Evolutionary conservation across 805 yeast species (phyloP).

Genomic region (Ogataea saltuana): DNA sequence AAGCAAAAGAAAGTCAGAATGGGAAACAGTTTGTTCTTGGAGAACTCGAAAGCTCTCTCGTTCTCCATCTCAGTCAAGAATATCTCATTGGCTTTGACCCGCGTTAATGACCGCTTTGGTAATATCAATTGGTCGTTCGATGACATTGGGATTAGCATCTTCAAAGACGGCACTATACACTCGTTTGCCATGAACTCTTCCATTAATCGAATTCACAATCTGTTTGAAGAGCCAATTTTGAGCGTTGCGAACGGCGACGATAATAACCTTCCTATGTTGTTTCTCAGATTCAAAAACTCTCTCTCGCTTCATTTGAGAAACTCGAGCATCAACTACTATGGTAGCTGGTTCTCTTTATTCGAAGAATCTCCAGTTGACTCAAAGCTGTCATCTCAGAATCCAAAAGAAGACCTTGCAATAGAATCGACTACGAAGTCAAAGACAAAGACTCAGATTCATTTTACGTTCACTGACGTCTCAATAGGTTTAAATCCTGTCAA

Average conservation of each 20-base stretch:
- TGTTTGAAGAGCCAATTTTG: conserved; percentile 33
- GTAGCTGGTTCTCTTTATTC: conserved; percentile 55
- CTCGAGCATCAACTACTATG: conserved; percentile 54
- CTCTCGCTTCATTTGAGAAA: conserved; percentile 49
- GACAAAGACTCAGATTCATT: conserved; percentile 20
- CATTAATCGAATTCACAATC: conserved; percentile 10
- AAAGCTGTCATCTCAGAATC: neutral
- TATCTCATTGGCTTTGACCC: conserved; percentile 15
- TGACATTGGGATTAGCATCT: conserved; percentile 20
- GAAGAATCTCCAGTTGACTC: conserved; percentile 22
- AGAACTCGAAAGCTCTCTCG: conserved; percentile 17
- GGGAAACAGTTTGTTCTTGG: conserved; percentile 30
- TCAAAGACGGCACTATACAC: conserved; percentile 18
- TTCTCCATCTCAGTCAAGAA: conserved; percentile 18
- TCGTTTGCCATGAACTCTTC: conserved; percentile 16
- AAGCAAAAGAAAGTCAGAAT: conserved; percentile 23
- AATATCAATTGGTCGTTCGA: conserved; percentile 25
- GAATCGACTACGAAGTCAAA: neutral
- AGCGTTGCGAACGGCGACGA: conserved; percentile 37
- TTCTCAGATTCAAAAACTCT: conserved; percentile 39
- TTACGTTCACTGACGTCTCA: conserved; percentile 51
- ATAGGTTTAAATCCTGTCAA: conserved; percentile 66
- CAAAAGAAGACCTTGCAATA: no score
- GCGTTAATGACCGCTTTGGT: conserved; percentile 37
- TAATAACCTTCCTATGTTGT: conserved; percentile 40